Base-by-base conservation (phyloP, 1,139 yeast species). In the Geotrichum histeridarum region DNA sequence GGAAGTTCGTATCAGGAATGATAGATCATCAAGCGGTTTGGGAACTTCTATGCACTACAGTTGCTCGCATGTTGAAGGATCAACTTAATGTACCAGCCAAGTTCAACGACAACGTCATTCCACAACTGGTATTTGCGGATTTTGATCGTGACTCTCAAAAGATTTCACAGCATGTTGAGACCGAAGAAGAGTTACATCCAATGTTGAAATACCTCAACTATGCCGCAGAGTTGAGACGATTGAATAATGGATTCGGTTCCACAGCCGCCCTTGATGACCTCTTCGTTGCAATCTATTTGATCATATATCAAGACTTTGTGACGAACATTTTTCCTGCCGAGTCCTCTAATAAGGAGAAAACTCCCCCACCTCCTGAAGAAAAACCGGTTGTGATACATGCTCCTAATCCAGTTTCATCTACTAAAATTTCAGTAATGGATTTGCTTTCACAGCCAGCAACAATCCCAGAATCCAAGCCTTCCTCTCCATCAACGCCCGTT, bases 191-290 rank as follows among this genome's bases (percentile, higher is more conserved):
- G 50, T 60, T 31, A 56, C 64, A 31, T 30, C 58, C 50, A 32
- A 61, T 45, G 50, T 37, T 62, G 30, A 54, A 59, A 33, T 64
- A 64, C 8, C 66, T 86, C 27, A 73, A 73, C 59, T 83, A 82
- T 37, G 72, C 83, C 1, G 77, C 78, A 14, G 93, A 85, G 53
- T 75, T 86, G 65, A 78, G 88, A 59, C 80, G 86, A 56, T 74
- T 84, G 66, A 88, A 89, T 57, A 86, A 83, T 64, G 95, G 95
- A 0, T 84, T 83, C 66, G 93, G 91, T 0, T 84, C 95, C 0
- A 86, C 95, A 0, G 84, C 93, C 0, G 72, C 80, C 32, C 79
- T 86, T 41, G 96, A 88, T 65, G 95, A 88, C 61, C 78, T 89
- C 0, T 79, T 82, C 57, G 84, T 84, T 33, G 78, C 85, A 1